A percentile compares a stretch with the other conserved stretches of the same genome.
phyloP scores from a whole-genome alignment of 2,329 filamentous ascomycete genomes.

The Elsinoe arachidis region DNA sequence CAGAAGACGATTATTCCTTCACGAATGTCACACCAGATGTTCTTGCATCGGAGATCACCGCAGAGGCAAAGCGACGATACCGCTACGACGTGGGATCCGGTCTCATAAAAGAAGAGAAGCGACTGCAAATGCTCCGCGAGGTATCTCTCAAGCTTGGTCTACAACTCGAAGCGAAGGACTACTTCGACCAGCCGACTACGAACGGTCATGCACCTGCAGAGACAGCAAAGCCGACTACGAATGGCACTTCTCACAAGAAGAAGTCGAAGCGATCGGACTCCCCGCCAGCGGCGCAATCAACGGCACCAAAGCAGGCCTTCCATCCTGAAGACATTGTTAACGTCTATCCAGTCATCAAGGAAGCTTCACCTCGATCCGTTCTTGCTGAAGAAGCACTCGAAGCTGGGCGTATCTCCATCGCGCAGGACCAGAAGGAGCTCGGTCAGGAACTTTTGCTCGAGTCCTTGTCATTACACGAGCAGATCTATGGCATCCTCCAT shows the following conservation, averaged over 20 bases:
- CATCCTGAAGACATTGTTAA: constrained; percentile 79
- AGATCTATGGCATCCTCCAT: constrained; percentile 96
- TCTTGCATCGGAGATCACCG: constrained; percentile 60
- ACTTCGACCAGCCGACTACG: constrained; percentile 44
- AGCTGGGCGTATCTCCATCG: constrained; percentile 89
- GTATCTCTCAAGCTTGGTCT: constrained; percentile 81
- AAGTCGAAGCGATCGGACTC: constrained; percentile 48
- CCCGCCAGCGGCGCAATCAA: constrained; percentile 37
- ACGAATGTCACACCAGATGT: constrained; percentile 66
- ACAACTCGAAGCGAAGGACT: constrained; percentile 73
- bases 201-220: neutral
- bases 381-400: constrained; percentile 94
- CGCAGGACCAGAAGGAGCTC: constrained; percentile 89
- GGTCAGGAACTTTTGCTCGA: constrained; percentile 94
- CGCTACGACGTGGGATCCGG: constrained; percentile 60
- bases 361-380: constrained; percentile 80
- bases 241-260: constrained; percentile 45
- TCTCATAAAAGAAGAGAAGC: constrained; percentile 61
- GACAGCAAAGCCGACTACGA: constrained; percentile 22
- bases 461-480: constrained; percentile 90
- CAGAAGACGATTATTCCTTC: constrained; percentile 73
- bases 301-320: constrained; percentile 56
- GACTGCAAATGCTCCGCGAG: constrained; percentile 80
- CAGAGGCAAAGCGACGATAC: constrained; percentile 65
- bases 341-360: constrained; percentile 89